Conservation (phyloP, 495 filamentous ascomycete species). For the Aspergillus ellipticus region DNA sequence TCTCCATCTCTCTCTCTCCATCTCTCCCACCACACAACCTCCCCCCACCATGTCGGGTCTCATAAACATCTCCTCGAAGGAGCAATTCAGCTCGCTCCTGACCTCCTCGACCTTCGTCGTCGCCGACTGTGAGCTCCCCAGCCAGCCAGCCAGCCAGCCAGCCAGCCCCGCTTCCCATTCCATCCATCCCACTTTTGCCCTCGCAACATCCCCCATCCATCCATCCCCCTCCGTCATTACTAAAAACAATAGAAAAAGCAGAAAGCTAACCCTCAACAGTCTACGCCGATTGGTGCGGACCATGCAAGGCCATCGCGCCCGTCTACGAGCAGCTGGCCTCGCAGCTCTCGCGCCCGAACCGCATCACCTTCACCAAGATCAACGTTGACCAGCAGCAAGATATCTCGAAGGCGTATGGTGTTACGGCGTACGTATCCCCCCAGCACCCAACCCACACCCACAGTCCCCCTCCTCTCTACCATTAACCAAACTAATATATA, state of each 20-base stretch:
- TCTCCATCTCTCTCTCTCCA: constrained; percentile 5
- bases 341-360: constrained; percentile 66
- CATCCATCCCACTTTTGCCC: constrained; percentile 9
- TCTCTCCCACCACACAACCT: constrained; percentile 6
- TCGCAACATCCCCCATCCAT: neutral
- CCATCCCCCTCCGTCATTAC: too few species aligned
- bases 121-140: constrained; percentile 69
- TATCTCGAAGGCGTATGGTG: constrained; percentile 63
- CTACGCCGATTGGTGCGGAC: constrained; percentile 82
- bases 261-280: too few species aligned
- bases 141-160: neutral
- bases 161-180: constrained; percentile 13
- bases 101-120: constrained; percentile 69
- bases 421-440: constrained; percentile 59
- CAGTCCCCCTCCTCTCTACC: neutral
- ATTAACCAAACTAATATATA: neutral
- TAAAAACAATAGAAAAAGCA: too few species aligned
- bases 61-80: constrained; percentile 64
- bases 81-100: constrained; percentile 68
- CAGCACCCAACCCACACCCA: neutral
- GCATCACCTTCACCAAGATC: constrained; percentile 82
- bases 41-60: constrained; percentile 55
- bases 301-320: constrained; percentile 82
- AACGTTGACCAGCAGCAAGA: constrained; percentile 74
- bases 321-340: constrained; percentile 74